Evolutionary conservation across 2,329 filamentous ascomycete species (phyloP).

Genomic region (Fusarium pseudoanthophilum): DNA sequence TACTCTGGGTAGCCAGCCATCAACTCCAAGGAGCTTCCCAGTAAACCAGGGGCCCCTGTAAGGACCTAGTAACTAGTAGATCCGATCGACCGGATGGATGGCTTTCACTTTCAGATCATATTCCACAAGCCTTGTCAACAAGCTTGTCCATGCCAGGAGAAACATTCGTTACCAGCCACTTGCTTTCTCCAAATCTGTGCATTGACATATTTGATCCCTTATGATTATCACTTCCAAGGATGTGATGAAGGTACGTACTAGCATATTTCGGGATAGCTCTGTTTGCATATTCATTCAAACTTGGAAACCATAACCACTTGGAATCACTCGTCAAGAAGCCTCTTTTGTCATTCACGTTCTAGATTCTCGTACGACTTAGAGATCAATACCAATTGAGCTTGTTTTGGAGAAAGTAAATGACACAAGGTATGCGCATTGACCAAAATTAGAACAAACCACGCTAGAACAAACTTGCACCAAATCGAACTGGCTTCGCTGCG

Average conservation of each 20-base stretch:
- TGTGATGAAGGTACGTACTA: background rate
- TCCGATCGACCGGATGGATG: slow-evolving; percentile 40
- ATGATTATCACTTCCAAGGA: background rate
- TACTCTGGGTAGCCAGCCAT: slow-evolving; percentile 30
- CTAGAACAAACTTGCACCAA: slow-evolving; percentile 6
- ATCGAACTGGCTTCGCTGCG: slow-evolving; percentile 4
- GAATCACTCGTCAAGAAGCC: background rate
- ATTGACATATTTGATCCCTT: background rate
- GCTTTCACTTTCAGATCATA: slow-evolving; percentile 24
- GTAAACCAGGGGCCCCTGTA: slow-evolving; percentile 32
- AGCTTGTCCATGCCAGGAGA: background rate
- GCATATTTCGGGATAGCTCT: background rate
- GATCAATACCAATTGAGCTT: background rate
- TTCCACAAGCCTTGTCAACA: slow-evolving; percentile 11
- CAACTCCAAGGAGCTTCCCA: slow-evolving; percentile 27
- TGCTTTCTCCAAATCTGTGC: background rate
- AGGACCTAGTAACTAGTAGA: slow-evolving; percentile 21
- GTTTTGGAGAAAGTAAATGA: background rate
- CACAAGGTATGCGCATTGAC: background rate
- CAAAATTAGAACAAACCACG: slow-evolving; percentile 17
- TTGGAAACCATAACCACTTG: background rate
- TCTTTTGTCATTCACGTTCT: slow-evolving; percentile 15
- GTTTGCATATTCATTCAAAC: background rate
- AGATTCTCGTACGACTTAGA: slow-evolving; percentile 6
- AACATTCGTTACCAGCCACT: background rate